Evolutionary conservation across 345 rosid genomes (phyloP).

Genomic region (Lagerstroemia speciosa): DNA sequence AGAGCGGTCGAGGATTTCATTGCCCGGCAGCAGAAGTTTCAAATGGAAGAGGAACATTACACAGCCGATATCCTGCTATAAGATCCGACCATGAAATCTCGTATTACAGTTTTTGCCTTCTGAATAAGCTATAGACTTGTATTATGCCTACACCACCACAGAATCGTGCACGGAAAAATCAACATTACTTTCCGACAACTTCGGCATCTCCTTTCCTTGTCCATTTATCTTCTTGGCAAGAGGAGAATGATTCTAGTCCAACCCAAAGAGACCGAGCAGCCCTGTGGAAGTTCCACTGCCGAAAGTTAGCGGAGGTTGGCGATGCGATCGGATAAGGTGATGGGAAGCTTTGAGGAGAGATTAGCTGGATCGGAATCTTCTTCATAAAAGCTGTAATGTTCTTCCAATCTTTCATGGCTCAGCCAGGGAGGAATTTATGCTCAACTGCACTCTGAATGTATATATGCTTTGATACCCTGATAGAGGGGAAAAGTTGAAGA

Average conservation of each 20-base stretch:
- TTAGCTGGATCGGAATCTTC: too few relatives aligned
- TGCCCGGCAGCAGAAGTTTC: slow-evolving; percentile 60
- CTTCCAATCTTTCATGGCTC: not conserved
- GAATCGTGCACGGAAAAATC: too few relatives aligned
- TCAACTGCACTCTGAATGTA: too few relatives aligned
- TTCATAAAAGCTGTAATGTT: not conserved
- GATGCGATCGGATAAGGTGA: not conserved
- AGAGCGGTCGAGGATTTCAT: slow-evolving; percentile 57
- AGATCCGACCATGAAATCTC: not conserved
- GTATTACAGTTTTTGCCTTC: not conserved
- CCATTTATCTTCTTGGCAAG: not conserved
- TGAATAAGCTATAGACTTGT: not conserved
- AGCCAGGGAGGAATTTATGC: too few relatives aligned
- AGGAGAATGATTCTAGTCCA: not conserved
- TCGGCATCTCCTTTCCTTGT: not conserved
- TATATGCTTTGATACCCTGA: too few relatives aligned
- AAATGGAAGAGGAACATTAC: slow-evolving; percentile 49
- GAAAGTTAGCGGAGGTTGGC: not conserved
- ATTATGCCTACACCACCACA: not conserved
- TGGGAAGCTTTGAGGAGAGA: not conserved
- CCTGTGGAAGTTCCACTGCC: not conserved
- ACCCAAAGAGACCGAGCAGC: not conserved
- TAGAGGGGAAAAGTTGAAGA: too few relatives aligned
- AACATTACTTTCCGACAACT: not conserved
- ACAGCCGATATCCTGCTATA: not conserved